A percentile compares a stretch with the other conserved stretches of the same genome.
Conservation (phyloP, 2,329 filamentous ascomycete genomes). For the Myriangium duriaei region DNA sequence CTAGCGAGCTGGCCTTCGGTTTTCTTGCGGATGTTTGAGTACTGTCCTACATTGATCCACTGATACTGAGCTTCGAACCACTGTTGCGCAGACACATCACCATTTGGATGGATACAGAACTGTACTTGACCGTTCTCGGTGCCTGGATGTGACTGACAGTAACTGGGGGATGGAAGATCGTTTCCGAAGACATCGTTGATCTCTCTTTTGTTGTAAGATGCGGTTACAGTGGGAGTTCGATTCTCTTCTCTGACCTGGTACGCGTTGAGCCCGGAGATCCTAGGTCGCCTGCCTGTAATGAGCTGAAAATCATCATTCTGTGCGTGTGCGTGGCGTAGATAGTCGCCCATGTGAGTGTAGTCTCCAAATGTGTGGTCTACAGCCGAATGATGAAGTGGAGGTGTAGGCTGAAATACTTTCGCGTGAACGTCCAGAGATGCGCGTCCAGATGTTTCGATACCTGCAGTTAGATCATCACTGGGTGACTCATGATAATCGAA, state of each 20-base stretch:
- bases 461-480: slow-evolving; percentile 12
- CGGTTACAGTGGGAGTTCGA: slow-evolving; percentile 21
- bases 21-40: slow-evolving; percentile 28
- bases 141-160: slow-evolving; percentile 23
- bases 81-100: slow-evolving; percentile 35
- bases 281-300: slow-evolving; percentile 16
- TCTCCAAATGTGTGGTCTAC: slow-evolving; percentile 14
- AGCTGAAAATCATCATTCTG: slow-evolving; percentile 19
- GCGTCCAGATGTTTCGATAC: slow-evolving; percentile 6
- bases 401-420: slow-evolving; percentile 21
- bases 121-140: slow-evolving; percentile 30
- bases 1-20: slow-evolving; percentile 33
- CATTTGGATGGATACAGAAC: slow-evolving; percentile 36
- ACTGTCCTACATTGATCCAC: slow-evolving; percentile 35
- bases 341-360: slow-evolving; percentile 11
- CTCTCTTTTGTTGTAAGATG: slow-evolving; percentile 19
- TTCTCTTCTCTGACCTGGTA: slow-evolving; percentile 19
- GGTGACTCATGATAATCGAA: slow-evolving; percentile 16
- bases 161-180: slow-evolving; percentile 28
- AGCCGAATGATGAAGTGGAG: slow-evolving; percentile 13
- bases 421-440: slow-evolving; percentile 17
- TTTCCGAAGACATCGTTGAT: slow-evolving; percentile 29
- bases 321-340: background rate
- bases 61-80: slow-evolving; percentile 29
- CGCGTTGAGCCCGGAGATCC: slow-evolving; percentile 12